phyloP scores from a whole-genome alignment of 139 green algal genomes.

The Monoraphidium neglectum region DNA sequence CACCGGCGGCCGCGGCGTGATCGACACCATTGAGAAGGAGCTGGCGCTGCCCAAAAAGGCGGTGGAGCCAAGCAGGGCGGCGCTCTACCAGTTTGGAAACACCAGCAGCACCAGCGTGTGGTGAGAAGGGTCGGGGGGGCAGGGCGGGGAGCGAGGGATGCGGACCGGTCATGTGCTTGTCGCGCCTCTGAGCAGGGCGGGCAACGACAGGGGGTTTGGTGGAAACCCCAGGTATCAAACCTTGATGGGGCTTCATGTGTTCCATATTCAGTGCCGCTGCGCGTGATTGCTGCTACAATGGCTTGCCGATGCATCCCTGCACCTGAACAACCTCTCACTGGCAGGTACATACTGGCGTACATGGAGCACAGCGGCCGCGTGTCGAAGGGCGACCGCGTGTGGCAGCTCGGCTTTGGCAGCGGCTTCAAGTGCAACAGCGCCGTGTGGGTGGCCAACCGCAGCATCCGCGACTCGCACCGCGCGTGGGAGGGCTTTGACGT shows the following conservation, averaged over 20 bases:
- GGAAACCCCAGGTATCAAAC: too few relatives aligned
- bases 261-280: too few relatives aligned
- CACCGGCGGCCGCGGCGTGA: slow-evolving; percentile 62
- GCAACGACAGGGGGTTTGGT: too few relatives aligned
- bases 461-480: neutral
- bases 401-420: slow-evolving; percentile 56
- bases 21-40: slow-evolving; percentile 67
- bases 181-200: too few relatives aligned
- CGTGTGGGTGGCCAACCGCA: slow-evolving; percentile 37
- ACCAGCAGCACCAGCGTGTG: slow-evolving; percentile 37
- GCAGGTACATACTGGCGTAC: slow-evolving; percentile 32
- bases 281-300: too few relatives aligned
- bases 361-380: slow-evolving; percentile 18
- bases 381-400: slow-evolving; percentile 36
- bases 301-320: too few relatives aligned
- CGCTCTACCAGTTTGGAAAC: slow-evolving; percentile 44
- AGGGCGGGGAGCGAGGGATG: too few relatives aligned
- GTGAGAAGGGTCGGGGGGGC: too few relatives aligned
- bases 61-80: slow-evolving; percentile 46
- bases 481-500: slow-evolving; percentile 1
- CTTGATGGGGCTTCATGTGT: too few relatives aligned
- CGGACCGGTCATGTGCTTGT: too few relatives aligned
- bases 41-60: slow-evolving; percentile 44
- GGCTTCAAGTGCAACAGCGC: slow-evolving; percentile 65
- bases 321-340: too few relatives aligned